phyloP scores from a whole-genome alignment of 495 filamentous ascomycete genomes.

The Neurospora intermedia region DNA sequence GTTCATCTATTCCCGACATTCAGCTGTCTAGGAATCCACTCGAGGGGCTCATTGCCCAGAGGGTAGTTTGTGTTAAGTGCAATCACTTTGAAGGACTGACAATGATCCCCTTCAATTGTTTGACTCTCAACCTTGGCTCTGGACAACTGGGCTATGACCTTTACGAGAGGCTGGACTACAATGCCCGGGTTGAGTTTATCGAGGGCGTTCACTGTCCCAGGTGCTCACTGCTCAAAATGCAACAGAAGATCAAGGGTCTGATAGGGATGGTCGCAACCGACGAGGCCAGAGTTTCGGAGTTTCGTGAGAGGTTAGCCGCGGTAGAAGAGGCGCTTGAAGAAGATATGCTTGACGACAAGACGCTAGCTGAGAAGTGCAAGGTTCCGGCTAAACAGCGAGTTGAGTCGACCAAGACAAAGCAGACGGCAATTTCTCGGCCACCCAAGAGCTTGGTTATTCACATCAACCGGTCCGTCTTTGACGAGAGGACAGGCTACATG shows the following conservation, averaged over 20 bases:
- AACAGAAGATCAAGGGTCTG: constrained; percentile 26
- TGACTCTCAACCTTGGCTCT: constrained; percentile 68
- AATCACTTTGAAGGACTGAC: constrained; percentile 78
- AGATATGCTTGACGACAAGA: constrained; percentile 70
- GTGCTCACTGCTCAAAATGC: constrained; percentile 60
- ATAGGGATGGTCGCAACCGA: constrained; percentile 13
- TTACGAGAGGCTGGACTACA: constrained; percentile 70
- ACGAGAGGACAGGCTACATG: constrained; percentile 64
- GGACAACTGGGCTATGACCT: constrained; percentile 48
- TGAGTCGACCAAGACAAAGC: constrained; percentile 72
- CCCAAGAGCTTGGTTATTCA: constrained; percentile 75
- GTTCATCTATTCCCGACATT: constrained; percentile 14
- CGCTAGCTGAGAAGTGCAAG: constrained; percentile 59
- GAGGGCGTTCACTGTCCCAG: constrained; percentile 83
- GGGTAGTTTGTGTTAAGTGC: constrained; percentile 80
- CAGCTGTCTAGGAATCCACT: constrained; percentile 47
- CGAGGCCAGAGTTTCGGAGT: constrained; percentile 13
- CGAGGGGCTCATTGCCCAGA: constrained; percentile 78
- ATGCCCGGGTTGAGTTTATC: constrained; percentile 74
- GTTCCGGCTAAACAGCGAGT: constrained; percentile 58
- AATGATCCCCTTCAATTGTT: constrained; percentile 85
- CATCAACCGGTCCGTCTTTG: constrained; percentile 83
- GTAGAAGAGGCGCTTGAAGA: constrained; percentile 62
- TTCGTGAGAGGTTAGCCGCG: constrained; percentile 42
- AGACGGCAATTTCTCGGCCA: constrained; percentile 71